These are phyloP conservation scores for Nannizzia gypsea DNA, from an alignment of 2,329 filamentous ascomycete species.

Conservation along the genomic window DNA sequence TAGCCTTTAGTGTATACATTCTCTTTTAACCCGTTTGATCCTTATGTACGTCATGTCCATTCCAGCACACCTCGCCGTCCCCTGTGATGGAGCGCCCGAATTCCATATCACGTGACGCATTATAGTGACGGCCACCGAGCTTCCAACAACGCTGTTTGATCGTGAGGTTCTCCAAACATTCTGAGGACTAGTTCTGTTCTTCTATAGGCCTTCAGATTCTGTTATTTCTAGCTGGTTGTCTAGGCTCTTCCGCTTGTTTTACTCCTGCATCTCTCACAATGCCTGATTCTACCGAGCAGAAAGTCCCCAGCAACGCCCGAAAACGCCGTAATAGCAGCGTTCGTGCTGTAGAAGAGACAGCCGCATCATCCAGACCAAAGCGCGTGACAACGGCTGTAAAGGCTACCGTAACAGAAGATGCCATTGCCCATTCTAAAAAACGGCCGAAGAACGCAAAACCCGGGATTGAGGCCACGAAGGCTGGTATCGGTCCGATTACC, in stretches of 20 bases:
- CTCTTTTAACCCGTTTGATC: not conserved
- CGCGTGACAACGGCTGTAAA: slow-evolving; percentile 1
- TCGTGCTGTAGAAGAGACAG: slow-evolving; percentile 8
- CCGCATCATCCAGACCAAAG: slow-evolving; percentile 10
- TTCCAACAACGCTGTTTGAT: not conserved
- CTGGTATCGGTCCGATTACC: not conserved
- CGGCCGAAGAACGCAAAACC: not conserved
- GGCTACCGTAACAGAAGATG: not conserved
- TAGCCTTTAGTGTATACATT: not conserved
- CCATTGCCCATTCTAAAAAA: not conserved
- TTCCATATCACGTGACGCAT: not conserved
- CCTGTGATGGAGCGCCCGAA: not conserved
- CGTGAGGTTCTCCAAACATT: not conserved
- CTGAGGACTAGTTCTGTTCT: not conserved
- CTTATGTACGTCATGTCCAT: not conserved
- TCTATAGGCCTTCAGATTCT: not conserved
- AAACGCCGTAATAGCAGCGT: not conserved
- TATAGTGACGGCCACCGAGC: not conserved
- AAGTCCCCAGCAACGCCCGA: not conserved
- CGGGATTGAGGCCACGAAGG: not conserved
- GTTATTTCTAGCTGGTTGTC: not conserved
- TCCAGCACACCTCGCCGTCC: not conserved
- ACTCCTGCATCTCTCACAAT: not conserved
- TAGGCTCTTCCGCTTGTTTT: not conserved
- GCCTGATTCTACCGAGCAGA: not conserved